Conservation (phyloP, 2,329 filamentous ascomycete species). For the Metarhizium rileyi region DNA sequence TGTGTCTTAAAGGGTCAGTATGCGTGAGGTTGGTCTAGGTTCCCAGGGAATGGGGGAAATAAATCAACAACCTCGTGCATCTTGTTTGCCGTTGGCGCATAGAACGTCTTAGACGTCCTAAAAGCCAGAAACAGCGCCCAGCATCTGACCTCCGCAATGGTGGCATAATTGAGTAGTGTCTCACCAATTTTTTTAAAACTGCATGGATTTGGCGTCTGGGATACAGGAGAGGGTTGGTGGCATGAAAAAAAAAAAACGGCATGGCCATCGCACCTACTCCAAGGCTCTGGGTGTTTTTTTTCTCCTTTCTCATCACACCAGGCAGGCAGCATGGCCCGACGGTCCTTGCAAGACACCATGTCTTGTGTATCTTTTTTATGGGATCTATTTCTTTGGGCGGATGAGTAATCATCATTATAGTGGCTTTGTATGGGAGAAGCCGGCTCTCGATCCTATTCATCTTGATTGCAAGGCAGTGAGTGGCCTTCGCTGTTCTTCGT, state of each 20-base stretch:
- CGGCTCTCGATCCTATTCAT: neutral
- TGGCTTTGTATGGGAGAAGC: neutral
- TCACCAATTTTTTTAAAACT: neutral
- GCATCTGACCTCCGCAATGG: neutral
- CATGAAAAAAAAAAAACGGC: neutral
- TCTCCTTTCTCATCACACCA: neutral
- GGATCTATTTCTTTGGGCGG: neutral
- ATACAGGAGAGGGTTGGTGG: neutral
- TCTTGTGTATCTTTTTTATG: neutral
- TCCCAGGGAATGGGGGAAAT: neutral
- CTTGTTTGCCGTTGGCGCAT: neutral
- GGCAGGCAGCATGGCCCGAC: neutral
- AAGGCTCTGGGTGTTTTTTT: neutral
- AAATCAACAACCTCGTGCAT: neutral
- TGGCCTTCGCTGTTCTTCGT: neutral
- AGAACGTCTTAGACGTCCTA: neutral
- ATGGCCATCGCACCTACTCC: neutral
- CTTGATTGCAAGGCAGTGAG: neutral
- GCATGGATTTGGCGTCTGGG: conserved; percentile 4
- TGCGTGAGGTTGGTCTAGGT: neutral
- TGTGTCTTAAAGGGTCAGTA: neutral
- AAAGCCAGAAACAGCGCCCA: neutral
- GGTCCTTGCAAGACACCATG: neutral
- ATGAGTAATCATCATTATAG: neutral
- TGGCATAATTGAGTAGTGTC: neutral